phyloP scores from a whole-genome alignment of 192 early-diverging fungal species.

The Funneliformis geosporum region DNA sequence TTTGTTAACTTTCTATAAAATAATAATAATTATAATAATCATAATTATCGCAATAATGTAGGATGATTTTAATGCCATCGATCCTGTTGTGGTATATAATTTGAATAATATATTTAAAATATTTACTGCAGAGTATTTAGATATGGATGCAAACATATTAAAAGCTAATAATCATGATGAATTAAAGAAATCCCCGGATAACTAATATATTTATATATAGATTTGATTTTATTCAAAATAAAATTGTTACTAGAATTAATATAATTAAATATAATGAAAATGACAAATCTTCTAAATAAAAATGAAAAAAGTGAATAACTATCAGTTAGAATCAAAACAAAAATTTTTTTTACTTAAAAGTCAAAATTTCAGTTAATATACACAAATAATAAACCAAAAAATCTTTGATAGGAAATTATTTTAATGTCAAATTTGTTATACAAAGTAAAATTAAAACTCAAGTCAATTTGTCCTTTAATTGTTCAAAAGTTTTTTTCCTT shows the following conservation, averaged over 20 bases:
- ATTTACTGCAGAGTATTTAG: constrained; percentile 71
- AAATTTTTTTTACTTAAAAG: no score
- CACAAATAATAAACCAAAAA: no score
- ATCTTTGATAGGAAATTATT: no score
- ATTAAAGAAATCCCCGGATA: neutral
- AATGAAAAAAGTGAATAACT: no score
- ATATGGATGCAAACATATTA: constrained; percentile 25
- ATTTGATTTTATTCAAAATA: neutral
- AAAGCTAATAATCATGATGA: neutral
- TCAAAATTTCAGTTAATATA: no score
- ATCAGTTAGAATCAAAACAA: no score
- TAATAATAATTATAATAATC: neutral
- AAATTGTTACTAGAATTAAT: no score
- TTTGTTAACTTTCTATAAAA: neutral
- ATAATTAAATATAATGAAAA: no score
- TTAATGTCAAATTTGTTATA: no score
- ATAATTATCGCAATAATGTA: constrained; percentile 2
- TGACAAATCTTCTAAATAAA: no score
- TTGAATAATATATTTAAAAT: constrained; percentile 75
- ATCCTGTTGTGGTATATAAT: constrained; percentile 65
- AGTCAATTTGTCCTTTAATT: neutral
- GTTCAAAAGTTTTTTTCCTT: neutral
- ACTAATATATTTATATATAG: neutral
- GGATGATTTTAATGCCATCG: constrained; percentile 76
- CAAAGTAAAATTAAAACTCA: no score